Conservation (phyloP, 1,284 basidiomycete species). For the Irpex sp. region DNA sequence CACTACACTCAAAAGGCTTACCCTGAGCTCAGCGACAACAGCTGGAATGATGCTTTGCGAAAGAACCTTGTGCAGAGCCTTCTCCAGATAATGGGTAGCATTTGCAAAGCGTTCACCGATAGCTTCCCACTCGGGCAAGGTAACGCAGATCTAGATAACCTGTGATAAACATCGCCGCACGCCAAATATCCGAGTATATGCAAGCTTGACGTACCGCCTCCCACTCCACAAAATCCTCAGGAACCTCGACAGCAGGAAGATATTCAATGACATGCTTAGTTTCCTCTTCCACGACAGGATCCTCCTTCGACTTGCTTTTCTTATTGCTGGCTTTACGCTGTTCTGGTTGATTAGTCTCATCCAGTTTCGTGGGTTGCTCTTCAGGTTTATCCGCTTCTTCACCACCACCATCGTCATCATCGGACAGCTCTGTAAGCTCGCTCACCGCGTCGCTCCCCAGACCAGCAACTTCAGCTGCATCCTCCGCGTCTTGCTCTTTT, state of each 20-base stretch:
- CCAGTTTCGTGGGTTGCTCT: not conserved
- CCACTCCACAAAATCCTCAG: constrained; percentile 73
- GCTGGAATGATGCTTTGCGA: constrained; percentile 62
- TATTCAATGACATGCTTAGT: not conserved
- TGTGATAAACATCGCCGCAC: not conserved
- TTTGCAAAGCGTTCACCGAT: constrained; percentile 70
- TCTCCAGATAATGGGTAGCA: constrained; percentile 77
- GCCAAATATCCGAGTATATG: not conserved
- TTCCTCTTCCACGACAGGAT: not conserved
- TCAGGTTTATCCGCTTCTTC: constrained; percentile 8
- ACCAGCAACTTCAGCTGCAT: constrained; percentile 15
- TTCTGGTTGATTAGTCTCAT: not conserved
- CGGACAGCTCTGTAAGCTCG: constrained; percentile 69
- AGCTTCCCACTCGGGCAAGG: constrained; percentile 78
- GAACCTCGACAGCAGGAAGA: constrained; percentile 19
- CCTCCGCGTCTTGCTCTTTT: constrained; percentile 8
- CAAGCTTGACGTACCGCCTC: constrained; percentile 59
- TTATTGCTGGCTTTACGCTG: not conserved
- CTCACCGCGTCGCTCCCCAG: constrained; percentile 40
- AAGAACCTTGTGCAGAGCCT: constrained; percentile 69
- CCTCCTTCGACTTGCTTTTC: not conserved
- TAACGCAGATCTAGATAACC: constrained; percentile 64
- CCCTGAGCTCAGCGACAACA: constrained; percentile 62
- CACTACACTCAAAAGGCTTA: constrained; percentile 27
- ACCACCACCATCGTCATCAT: constrained; percentile 23